Base-by-base conservation (phyloP, 139 green algal genomes). In the Volvox reticuliferus region DNA sequence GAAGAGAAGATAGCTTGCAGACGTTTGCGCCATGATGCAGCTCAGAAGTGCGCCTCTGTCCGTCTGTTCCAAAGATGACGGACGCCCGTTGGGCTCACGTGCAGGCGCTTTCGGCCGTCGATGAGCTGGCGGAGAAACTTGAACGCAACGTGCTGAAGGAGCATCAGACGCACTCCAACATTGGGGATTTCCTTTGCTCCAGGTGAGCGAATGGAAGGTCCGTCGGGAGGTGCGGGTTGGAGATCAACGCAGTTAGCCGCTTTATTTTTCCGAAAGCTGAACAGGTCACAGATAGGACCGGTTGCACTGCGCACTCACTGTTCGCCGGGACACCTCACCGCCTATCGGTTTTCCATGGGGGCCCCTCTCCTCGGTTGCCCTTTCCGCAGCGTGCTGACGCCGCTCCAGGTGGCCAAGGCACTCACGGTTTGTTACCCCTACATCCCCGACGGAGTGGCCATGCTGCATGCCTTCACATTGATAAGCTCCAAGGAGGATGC, bases 131-230 rank as follows among this genome's bases (percentile, higher is more conserved):
- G 21, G 9, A 61, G 85, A 67, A 89, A 71, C 44, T 89, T 69
- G 67, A 82, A 50, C 85, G 85, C 36, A 84, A 63, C 86, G 71
- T 83, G 30, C 20, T 90, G 1, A 76, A 63, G 26, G 86, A 83
- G 73, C 86, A 90, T 71, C 85, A 82, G 85, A 79, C 85, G 37
- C 85, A 89, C 68, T 82, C 37, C 50, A 67, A 90, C 71, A 62
- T 90, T 5, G n/a, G 30, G 6, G 73, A 90, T 75, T 90, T 84
- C 50, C 86, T 90, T 17, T 90, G 86, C 73, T 76, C 68, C 68
- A 89, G 84, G 84, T 89, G 68, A 9, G 84, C 9, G 63, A 28
- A 61, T 35, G 32, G 65, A n/a, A n/a, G 65, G 65, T 73, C 65
- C 65, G 65, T 30, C 2, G 65, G 24, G 12, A 73, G 65, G 65